These are phyloP conservation scores for Torulaspora pretoriensis DNA, from an alignment of 1,139 yeast species.

Conservation along the genomic window DNA sequence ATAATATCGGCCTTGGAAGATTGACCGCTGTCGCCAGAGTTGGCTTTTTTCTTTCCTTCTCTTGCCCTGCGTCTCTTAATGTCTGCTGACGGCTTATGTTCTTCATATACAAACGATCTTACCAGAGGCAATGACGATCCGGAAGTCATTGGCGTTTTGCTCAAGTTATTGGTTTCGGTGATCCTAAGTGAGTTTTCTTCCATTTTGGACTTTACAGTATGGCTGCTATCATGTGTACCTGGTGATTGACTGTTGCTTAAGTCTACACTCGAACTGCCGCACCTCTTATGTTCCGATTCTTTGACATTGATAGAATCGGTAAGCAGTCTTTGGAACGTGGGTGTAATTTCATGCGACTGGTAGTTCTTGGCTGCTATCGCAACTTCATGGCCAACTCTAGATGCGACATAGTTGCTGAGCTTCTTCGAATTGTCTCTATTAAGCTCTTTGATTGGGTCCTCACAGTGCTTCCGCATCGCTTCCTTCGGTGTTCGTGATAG, in stretches of 20 bases:
- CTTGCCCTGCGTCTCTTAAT: constrained; percentile 9
- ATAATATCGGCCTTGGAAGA: constrained; percentile 1
- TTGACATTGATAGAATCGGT: constrained; percentile 15
- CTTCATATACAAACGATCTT: constrained; percentile 26
- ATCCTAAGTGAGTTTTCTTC: neutral
- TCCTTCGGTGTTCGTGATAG: constrained; percentile 2
- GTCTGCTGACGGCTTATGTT: constrained; percentile 18
- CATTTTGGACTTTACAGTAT: neutral
- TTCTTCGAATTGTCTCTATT: constrained; percentile 25
- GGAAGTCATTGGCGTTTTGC: neutral
- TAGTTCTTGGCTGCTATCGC: neutral
- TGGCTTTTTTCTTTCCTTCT: neutral
- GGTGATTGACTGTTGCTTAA: no score
- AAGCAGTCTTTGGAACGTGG: constrained; percentile 6
- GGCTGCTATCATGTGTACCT: neutral
- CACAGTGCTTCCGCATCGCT: constrained; percentile 19
- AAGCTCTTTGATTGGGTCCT: constrained; percentile 13
- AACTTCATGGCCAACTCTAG: neutral
- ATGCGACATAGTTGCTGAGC: neutral
- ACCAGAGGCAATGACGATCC: constrained; percentile 22
- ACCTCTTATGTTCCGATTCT: constrained; percentile 12
- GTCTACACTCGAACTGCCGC: constrained; percentile 9
- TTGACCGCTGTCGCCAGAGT: neutral
- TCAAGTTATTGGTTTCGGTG: neutral
- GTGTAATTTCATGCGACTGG: neutral